Base-by-base conservation (phyloP, 768 basidiomycete genomes). In the Strobilomyces echinocephalus region DNA sequence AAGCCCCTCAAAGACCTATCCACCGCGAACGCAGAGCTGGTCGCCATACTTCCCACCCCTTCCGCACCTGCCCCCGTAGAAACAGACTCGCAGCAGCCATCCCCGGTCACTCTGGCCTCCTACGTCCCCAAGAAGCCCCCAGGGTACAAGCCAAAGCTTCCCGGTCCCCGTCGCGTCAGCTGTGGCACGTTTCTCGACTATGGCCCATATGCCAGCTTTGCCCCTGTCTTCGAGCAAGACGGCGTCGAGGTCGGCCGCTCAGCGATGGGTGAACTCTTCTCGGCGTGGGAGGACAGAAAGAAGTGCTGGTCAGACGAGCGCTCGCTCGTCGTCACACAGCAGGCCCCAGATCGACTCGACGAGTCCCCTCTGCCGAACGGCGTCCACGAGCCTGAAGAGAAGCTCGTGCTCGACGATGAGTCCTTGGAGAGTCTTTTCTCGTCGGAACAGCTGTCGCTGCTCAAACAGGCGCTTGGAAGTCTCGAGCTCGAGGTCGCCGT, bases 101-200 rank as follows among this genome's bases (percentile, higher is more conserved):
- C 65, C 8, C 46, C 59, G 52, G 72, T 79, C 18, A 84, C 80
- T 6, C 73, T 91, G 20, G 82, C 74, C n/a, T 76, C 82, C 15
- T 87, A 86, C 50, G 73, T 75, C 47, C 68, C 74, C 36, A 71
- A 73, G 57, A 75, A 72, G 48, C 70, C 77, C 4, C 63, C 72
- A 41, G 64, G 71, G 50, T 66, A 72, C 52, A 74, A 73, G 60
- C 69, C 73, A 58, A 71, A 74, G 35, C 67, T 76, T 21, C 77
- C 79, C 1, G 67, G 74, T 0, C 73, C 81, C 15, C 80, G 86
- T 40, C 76, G 75, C 24, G 68, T 90, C 35, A 78, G 81, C 41
- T 76, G 82, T 26, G 88, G 87, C 49, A 68, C 76, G 0, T 91
- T 91, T 64, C 73, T 93, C 8, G 87, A 93, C 67, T 92, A 92